Evolutionary conservation across 2,329 filamentous ascomycete species (phyloP), one percentile per base, ranked within the genome.

Genomic region (Aureobasidium pullulans): DNA sequence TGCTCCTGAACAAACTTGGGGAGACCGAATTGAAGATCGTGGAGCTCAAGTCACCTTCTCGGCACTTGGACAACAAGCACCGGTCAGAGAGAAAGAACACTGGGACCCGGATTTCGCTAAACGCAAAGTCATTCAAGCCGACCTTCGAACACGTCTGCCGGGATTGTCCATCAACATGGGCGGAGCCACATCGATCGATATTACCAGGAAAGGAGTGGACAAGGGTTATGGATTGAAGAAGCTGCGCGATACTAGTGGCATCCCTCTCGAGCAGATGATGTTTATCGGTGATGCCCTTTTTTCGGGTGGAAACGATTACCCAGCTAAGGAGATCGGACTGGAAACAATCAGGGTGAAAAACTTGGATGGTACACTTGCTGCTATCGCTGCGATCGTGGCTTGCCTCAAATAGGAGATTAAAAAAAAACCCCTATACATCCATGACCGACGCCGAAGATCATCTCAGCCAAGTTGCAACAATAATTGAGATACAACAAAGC

Each of bases 41-140:
- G 73, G 73, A 32, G 73, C 71, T 63, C 72, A 75, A 65, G 74
- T 75, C 56, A 76, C 73, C 11, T 74, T 75, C 63, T 75, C 73
- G 1, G 73, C 73, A 1, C 72, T 76, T 1, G 73, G 73, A 43
- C 73, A 75, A 64, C 61, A 73, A 61, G 72, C 73, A 6, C 73
- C 73, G n/a, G 64, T 73, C 8, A 39, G 44, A 6, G 70, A 64
- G 11, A 76, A 75, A 63, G 65, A 73, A 62, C 54, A 58, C 28
- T 76, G 73, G 73, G 73, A 76, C 53, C 71, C 73, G 1, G 68
- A 74, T 57, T 74, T 75, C 60, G 71, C 67, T 29, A 75, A 75
- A 65, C 71, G 73, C 37, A 71, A 69, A 53, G 66, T 73, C 36
- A 73, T 76, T 31, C 73, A 74, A 63, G 65, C 65, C 4, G 73